phyloP scores from a whole-genome alignment of 805 yeast genomes.

The Clavispora carvajalis region DNA sequence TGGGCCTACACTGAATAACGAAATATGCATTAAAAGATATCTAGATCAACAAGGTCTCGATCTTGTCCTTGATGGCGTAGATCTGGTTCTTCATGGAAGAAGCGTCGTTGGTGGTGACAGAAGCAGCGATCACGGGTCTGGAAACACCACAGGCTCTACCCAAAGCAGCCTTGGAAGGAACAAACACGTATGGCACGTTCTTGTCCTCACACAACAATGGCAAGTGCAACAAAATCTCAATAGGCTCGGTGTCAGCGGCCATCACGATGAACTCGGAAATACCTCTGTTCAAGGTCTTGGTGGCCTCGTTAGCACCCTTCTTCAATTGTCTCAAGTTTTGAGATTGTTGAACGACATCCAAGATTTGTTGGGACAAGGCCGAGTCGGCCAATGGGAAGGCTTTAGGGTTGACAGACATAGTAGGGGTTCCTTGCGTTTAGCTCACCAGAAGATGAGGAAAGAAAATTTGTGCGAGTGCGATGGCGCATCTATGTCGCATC shows the following conservation, averaged over 20 bases:
- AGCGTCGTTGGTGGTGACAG: slow-evolving; percentile 97
- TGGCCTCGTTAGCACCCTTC: slow-evolving; percentile 99
- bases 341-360: slow-evolving; percentile 97
- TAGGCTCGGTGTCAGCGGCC: slow-evolving; percentile 99
- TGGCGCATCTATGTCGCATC: not conserved
- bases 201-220: slow-evolving; percentile 98
- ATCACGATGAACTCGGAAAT: slow-evolving; percentile 97
- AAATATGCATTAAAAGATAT: not conserved
- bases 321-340: slow-evolving; percentile 96
- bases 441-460: slow-evolving; percentile 19
- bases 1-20: not conserved
- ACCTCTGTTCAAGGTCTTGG: slow-evolving; percentile 99
- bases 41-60: slow-evolving; percentile 92
- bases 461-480: slow-evolving; percentile 1
- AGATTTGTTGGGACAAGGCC: slow-evolving; percentile 89
- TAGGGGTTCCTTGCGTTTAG: slow-evolving; percentile 29
- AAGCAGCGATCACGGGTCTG: slow-evolving; percentile 98
- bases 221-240: slow-evolving; percentile 94
- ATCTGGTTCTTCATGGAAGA: slow-evolving; percentile 96
- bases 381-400: slow-evolving; percentile 99
- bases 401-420: slow-evolving; percentile 88
- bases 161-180: slow-evolving; percentile 95
- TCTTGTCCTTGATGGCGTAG: slow-evolving; percentile 96
- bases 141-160: slow-evolving; percentile 99
- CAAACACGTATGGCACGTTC: slow-evolving; percentile 98